phyloP scores from a whole-genome alignment of 768 basidiomycete species.

The Psilocybe cubensis region DNA sequence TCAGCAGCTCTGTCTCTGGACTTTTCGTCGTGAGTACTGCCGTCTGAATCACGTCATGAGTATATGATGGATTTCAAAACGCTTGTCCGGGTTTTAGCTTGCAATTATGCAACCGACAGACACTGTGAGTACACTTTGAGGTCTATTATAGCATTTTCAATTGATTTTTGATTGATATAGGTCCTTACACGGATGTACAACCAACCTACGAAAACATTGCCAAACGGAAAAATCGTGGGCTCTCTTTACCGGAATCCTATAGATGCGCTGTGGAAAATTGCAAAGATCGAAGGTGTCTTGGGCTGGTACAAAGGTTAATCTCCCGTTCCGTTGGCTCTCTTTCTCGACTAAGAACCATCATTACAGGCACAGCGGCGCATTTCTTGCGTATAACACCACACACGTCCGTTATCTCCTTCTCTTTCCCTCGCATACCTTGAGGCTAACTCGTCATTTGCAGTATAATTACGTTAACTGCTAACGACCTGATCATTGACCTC shows the following conservation, averaged over 20 bases:
- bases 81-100: background rate
- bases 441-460: background rate
- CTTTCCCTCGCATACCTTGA: background rate
- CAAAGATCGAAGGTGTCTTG: background rate
- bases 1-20: background rate
- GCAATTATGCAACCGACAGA: background rate
- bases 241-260: background rate
- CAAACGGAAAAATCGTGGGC: background rate
- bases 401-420: background rate
- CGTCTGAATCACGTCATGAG: background rate
- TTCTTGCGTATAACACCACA: background rate
- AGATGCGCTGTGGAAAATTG: background rate
- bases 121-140: background rate
- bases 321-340: background rate
- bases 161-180: background rate
- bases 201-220: background rate
- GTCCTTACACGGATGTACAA: slow-evolving; percentile 2
- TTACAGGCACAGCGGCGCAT: background rate
- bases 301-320: background rate
- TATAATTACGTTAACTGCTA: background rate
- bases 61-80: background rate
- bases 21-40: background rate
- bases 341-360: background rate
- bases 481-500: background rate
- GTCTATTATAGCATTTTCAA: background rate